A percentile compares a stretch with the other conserved stretches of the same genome.
Evolutionary conservation across 495 filamentous ascomycete genomes (phyloP).

Genomic region (Cetradonia linearis): DNA sequence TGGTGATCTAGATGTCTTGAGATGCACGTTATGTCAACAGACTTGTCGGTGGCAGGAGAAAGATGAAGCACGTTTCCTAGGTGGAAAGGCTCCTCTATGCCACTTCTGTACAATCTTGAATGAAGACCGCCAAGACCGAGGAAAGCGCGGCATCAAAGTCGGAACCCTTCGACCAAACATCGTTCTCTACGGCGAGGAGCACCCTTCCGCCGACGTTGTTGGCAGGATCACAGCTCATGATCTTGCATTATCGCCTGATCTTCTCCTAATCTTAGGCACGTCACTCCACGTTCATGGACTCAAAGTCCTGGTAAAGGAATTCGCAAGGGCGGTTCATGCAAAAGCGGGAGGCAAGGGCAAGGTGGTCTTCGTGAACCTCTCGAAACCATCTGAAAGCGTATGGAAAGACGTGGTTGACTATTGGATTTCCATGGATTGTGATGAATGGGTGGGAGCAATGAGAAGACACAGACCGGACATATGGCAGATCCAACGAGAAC

Average conservation of each 20-base stretch:
- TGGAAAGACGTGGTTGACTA: constrained; percentile 61
- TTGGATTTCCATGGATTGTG: constrained; percentile 62
- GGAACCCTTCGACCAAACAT: constrained; percentile 58
- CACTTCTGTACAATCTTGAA: constrained; percentile 47
- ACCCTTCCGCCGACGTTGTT: constrained; percentile 54
- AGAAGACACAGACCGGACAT: constrained; percentile 29
- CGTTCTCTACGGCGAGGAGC: constrained; percentile 61
- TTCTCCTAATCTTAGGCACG: constrained; percentile 57
- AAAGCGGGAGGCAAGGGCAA: constrained; percentile 37
- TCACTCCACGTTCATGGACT: constrained; percentile 59
- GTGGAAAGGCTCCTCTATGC: constrained; percentile 53
- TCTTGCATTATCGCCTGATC: constrained; percentile 40
- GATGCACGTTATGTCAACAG: constrained; percentile 53
- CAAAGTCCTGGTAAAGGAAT: constrained; percentile 56
- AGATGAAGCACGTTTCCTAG: constrained; percentile 33
- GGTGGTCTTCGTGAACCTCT: constrained; percentile 59
- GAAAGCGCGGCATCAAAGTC: constrained; percentile 52
- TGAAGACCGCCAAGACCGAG: constrained; percentile 45
- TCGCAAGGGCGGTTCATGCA: constrained; percentile 58
- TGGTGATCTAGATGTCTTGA: constrained; percentile 48
- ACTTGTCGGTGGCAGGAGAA: constrained; percentile 48
- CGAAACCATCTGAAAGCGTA: constrained; percentile 54
- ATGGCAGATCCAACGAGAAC: constrained; percentile 21
- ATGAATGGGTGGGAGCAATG: constrained; percentile 55
- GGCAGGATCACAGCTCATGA: constrained; percentile 53